Evolutionary conservation across 1,284 basidiomycete species (phyloP).

Genomic region (Schizophyllum amplum): DNA sequence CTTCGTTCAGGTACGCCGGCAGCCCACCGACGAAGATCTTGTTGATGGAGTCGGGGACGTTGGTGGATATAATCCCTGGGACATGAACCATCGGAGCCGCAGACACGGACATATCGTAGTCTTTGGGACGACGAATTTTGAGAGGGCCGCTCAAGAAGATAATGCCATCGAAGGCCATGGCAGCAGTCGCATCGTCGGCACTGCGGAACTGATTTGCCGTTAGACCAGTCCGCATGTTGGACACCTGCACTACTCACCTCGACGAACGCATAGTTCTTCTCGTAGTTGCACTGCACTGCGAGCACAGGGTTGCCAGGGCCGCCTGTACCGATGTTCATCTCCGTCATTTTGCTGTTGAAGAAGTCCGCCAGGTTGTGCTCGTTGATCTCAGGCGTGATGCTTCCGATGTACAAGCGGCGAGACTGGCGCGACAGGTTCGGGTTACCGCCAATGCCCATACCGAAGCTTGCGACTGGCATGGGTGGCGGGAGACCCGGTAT

Average conservation of each 20-base stretch:
- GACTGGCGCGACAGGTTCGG: conserved; percentile 87
- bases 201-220: conserved; percentile 74
- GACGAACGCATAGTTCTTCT: conserved; percentile 96
- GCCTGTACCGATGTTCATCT: conserved; percentile 80
- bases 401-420: conserved; percentile 92
- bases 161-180: conserved; percentile 95
- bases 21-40: conserved; percentile 97
- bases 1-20: conserved; percentile 91
- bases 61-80: conserved; percentile 92
- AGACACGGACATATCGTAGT: conserved; percentile 55
- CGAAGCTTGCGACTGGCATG: conserved; percentile 74
- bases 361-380: conserved; percentile 87
- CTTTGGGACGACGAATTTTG: conserved; percentile 94
- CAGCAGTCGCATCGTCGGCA: conserved; percentile 91
- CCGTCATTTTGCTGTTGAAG: conserved; percentile 94
- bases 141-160: conserved; percentile 89
- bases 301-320: conserved; percentile 86
- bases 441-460: conserved; percentile 77
- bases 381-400: conserved; percentile 87
- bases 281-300: conserved; percentile 91
- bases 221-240: conserved; percentile 6
- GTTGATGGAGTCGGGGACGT: conserved; percentile 94
- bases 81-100: conserved; percentile 60
- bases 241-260: conserved; percentile 50
- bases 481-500: conserved; percentile 75